Base-by-base conservation (phyloP, 257 asterid genomes). In the Solanum clarkiae region DNA sequence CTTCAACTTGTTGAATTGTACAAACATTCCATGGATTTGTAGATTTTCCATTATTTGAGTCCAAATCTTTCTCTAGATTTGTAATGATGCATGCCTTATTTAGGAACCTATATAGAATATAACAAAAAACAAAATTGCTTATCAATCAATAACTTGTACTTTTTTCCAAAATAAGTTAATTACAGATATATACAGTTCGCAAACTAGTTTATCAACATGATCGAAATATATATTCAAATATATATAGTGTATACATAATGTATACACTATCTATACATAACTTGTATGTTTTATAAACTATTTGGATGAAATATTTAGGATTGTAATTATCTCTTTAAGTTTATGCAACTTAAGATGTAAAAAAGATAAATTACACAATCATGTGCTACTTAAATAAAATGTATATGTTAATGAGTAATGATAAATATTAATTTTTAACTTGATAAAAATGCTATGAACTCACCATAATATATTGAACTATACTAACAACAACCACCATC, bases 1-100 rank as follows among this genome's bases (percentile, higher is more conserved):
- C 91, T 89, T 94, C 93, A 9, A 94, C 98, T 84, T 92, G 97
- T 63, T 88, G 53, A 26, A 92, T 90, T 71, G 91, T 93, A 90
- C 97, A 93, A 10, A 91, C 54, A 0, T 47, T 86, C 96, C 97
- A 90, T 70, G 92, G 90, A 70, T 92, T 80, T 18, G 90, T 85
- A 57, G 91, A 59, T 84, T 91, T 85, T 15, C 90, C 94, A 29
- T 92, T 91, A 5, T 26, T 65, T 22, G 92, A 81, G 1, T 91
- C 90, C 81, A 89, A 71, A 53, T 89, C 95, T 74, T 86, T 85
- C 57, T 86, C 92, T 3, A 89, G 87, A 84, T 89, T 86, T 80
- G 74, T 72, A 54, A 93, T 71, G 2, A 92, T 85, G 83, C 97
- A 94, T 3, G 97, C 97, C 81, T 90, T 94, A 54, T 91, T 89